Evolutionary conservation across 169 alveolate genomes (phyloP), one percentile per base, ranked within the genome.

Genomic region (Amoebophrya sp.): DNA sequence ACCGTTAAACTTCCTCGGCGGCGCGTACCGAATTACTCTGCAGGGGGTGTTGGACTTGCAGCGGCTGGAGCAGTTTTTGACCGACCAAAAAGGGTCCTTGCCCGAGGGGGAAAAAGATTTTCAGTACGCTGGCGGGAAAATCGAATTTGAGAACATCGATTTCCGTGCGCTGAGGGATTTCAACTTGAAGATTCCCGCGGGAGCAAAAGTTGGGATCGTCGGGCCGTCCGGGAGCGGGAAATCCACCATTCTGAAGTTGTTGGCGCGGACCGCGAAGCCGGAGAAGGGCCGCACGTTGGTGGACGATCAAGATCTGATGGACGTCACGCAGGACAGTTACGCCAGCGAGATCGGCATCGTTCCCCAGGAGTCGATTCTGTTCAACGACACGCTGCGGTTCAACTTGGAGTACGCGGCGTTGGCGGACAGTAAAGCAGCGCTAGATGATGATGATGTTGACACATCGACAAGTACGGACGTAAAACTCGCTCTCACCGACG

Each of bases 351-450:
- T 95, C 40, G 97, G 97, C 14, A 94, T 95, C 29, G 97, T 95
- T 40, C 97, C 99, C 14, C 98, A 97, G 95, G 99, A 97, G 89
- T 97, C 98, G 35, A 92, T 94, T 90, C 94, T 97, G 77, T 97
- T 97, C 95, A 97, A 97, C 93, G 97, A 95, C 40, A 95, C 98
- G 3, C 93, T 98, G 23, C 95, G 94, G 89, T 97, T 97, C 89
- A 98, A 98, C 94, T 95, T 98, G 18, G 66, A 47, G 66, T 47
- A 47, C 66, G 66, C 66, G 66, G 18, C 7, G 66, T 18, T n/a
- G n/a, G n/a, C n/a, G n/a, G n/a, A n/a, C n/a, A n/a, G n/a, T n/a
- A n/a, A n/a, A n/a, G n/a, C n/a, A n/a, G n/a, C n/a, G n/a, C n/a
- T n/a, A n/a, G n/a, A n/a, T n/a, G n/a, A n/a, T n/a, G n/a, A n/a